phyloP scores from a whole-genome alignment of 2,329 filamentous ascomycete genomes.

The Fusarium pininemorale region DNA sequence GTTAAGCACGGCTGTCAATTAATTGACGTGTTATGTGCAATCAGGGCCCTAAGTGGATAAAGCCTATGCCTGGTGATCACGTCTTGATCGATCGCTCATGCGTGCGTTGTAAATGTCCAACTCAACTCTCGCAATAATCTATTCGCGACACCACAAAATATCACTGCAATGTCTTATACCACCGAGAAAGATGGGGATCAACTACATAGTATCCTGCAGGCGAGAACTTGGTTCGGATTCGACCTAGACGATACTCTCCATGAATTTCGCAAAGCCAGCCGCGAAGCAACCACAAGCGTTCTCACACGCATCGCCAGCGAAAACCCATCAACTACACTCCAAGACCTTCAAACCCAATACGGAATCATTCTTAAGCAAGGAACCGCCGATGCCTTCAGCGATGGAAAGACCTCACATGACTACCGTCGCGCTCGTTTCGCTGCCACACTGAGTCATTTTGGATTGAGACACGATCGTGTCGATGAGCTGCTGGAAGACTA shows the following conservation, averaged over 20 bases:
- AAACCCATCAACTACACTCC: not conserved
- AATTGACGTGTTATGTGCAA: not conserved
- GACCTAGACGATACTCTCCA: slow-evolving; percentile 61
- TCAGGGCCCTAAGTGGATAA: not conserved
- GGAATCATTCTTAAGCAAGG: slow-evolving; percentile 44
- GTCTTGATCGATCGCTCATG: not conserved
- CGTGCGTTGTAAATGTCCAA: not conserved
- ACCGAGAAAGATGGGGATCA: rapidly evolving
- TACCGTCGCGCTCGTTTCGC: slow-evolving; percentile 54
- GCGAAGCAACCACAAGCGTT: slow-evolving; percentile 45
- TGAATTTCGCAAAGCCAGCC: slow-evolving; percentile 54
- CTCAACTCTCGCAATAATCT: not conserved
- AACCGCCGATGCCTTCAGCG: slow-evolving; percentile 53
- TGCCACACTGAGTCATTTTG: slow-evolving; percentile 44
- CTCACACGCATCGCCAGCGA: slow-evolving; percentile 43
- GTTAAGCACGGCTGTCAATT: not conserved
- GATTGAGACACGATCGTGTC: slow-evolving; percentile 27
- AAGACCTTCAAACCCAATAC: slow-evolving; percentile 42
- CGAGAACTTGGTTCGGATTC: slow-evolving; percentile 54
- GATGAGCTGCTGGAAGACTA: slow-evolving; percentile 42
- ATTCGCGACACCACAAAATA: too few species aligned
- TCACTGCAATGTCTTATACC: not conserved
- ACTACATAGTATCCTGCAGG: not conserved
- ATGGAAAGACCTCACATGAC: slow-evolving; percentile 54
- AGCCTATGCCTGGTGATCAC: not conserved